phyloP scores from a whole-genome alignment of 2,329 filamentous ascomycete species.

The Penicillium sp. region DNA sequence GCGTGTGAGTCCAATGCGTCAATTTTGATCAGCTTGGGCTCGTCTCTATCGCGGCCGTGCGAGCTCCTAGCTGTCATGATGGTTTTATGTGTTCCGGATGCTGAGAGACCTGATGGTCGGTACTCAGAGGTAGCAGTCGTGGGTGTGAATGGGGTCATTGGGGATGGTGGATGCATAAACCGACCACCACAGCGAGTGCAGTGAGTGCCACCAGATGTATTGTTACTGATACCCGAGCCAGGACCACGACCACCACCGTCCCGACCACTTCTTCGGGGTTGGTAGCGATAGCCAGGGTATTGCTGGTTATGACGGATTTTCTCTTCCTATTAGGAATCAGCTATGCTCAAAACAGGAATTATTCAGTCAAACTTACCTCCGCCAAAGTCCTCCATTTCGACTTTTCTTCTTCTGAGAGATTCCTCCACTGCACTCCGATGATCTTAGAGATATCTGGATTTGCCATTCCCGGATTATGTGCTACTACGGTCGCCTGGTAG shows the following conservation, averaged over 20 bases:
- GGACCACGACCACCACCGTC: constrained; percentile 46
- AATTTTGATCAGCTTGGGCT: constrained; percentile 3
- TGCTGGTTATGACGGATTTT: constrained; percentile 84
- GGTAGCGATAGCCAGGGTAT: constrained; percentile 93
- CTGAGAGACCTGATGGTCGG: constrained; percentile 31
- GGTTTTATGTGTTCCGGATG: constrained; percentile 20
- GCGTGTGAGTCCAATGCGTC: background rate
- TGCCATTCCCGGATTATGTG: constrained; percentile 80
- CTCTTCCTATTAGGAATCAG: constrained; percentile 62
- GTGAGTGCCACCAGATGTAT: constrained; percentile 37
- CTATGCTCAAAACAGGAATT: background rate
- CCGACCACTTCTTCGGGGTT: constrained; percentile 70
- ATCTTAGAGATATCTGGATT: constrained; percentile 98
- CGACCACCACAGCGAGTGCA: constrained; percentile 49
- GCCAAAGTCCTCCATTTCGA: constrained; percentile 85
- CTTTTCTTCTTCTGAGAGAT: constrained; percentile 71
- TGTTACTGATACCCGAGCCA: constrained; percentile 37
- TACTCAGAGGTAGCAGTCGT: constrained; percentile 17
- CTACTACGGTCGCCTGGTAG: constrained; percentile 78
- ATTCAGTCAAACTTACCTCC: constrained; percentile 56
- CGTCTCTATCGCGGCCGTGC: constrained; percentile 25
- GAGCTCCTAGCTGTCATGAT: constrained; percentile 22
- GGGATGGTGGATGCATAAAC: constrained; percentile 47
- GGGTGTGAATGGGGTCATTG: constrained; percentile 43
- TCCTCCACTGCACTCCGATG: constrained; percentile 88